These are phyloP conservation scores for Saccharomycopsis phalli DNA, from an alignment of 1,139 yeast species.

Conservation along the genomic window DNA sequence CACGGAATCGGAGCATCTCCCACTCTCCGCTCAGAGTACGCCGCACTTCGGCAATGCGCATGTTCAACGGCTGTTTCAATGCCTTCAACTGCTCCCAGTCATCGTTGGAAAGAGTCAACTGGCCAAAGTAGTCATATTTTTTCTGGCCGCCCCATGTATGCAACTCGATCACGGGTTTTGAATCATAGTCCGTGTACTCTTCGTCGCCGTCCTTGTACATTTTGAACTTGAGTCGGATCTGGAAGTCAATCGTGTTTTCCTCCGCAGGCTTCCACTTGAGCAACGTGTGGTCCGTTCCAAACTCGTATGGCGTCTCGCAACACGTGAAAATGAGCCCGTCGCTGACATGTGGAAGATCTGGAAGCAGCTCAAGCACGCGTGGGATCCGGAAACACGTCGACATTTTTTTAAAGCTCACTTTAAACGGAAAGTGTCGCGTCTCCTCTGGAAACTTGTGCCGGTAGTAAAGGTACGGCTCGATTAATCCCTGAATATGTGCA, in stretches of 20 bases:
- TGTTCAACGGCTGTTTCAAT: constrained; percentile 73
- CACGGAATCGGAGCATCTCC: constrained; percentile 83
- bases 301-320: constrained; percentile 75
- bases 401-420: constrained; percentile 81
- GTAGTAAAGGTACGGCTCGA: constrained; percentile 69
- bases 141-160: constrained; percentile 75
- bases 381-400: constrained; percentile 70
- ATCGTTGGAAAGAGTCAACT: constrained; percentile 50
- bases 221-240: constrained; percentile 60
- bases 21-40: constrained; percentile 57
- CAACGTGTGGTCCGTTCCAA: constrained; percentile 77
- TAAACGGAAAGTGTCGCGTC: constrained; percentile 73
- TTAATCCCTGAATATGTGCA: constrained; percentile 81
- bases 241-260: constrained; percentile 88
- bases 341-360: constrained; percentile 72
- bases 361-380: constrained; percentile 66
- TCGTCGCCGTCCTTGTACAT: constrained; percentile 61
- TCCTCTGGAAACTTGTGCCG: constrained; percentile 63
- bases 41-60: constrained; percentile 82
- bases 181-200: constrained; percentile 72
- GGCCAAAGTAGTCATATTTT: constrained; percentile 58
- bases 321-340: constrained; percentile 95
- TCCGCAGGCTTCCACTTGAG: constrained; percentile 97
- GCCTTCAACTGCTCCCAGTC: constrained; percentile 78
- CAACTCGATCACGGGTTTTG: constrained; percentile 59